These are phyloP conservation scores for Cinnamomum micranthum DNA, from an alignment of 164 flowering plant species.

Conservation along the genomic window DNA sequence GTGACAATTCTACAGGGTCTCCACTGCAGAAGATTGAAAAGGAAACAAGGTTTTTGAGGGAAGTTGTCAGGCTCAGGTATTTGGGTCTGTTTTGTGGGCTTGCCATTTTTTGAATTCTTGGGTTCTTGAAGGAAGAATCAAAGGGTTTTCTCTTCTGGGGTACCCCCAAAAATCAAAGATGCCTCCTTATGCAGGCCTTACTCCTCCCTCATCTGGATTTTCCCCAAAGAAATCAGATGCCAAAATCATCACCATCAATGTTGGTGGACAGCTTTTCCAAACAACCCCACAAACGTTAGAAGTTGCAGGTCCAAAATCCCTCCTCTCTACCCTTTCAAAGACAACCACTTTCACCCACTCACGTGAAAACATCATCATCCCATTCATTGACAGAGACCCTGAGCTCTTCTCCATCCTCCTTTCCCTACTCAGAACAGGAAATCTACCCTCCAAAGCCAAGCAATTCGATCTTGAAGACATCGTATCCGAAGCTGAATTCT, in stretches of 20 bases:
- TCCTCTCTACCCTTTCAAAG: conserved; percentile 39
- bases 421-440: conserved; percentile 74
- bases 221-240: conserved; percentile 28
- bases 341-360: neutral
- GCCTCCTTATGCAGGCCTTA: conserved; percentile 34
- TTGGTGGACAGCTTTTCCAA: conserved; percentile 92
- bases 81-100: neutral
- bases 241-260: conserved; percentile 62
- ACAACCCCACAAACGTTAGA: conserved; percentile 81
- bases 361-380: conserved; percentile 9
- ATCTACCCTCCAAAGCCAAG: conserved; percentile 72
- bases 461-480: conserved; percentile 65
- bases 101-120: neutral
- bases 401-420: conserved; percentile 77
- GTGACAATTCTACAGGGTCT: too few relatives aligned
- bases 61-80: too few relatives aligned
- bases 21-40: too few relatives aligned
- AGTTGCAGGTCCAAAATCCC: conserved; percentile 61
- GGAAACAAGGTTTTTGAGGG: too few relatives aligned
- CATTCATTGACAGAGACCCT: conserved; percentile 90
- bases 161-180: conserved; percentile 14
- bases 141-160: neutral
- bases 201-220: conserved; percentile 13
- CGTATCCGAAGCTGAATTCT: conserved; percentile 65
- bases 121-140: neutral